Conservation (phyloP, 305 asterid genomes). For the Solanum hybrid region DNA sequence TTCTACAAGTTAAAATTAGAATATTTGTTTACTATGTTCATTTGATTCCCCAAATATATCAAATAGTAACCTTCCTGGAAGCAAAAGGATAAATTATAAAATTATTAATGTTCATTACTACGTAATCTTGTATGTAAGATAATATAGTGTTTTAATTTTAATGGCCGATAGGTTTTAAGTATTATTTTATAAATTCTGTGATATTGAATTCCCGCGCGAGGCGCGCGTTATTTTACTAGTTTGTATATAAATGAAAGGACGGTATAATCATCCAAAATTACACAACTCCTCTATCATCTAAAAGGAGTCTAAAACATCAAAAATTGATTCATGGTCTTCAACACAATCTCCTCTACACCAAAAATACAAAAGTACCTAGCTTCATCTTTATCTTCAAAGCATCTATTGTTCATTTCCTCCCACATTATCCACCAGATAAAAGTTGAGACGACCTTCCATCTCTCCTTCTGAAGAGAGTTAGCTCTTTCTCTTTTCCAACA, state of each 20-base stretch:
- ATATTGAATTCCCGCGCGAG: background rate
- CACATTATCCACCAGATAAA: background rate
- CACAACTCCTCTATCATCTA: background rate
- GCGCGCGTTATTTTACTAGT: background rate
- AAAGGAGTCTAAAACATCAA: background rate
- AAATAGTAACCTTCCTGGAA: background rate
- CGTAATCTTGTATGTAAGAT: background rate
- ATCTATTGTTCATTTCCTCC: background rate
- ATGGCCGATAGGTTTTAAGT: background rate
- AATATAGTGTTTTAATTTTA: background rate
- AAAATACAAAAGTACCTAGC: background rate
- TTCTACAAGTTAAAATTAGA: background rate
- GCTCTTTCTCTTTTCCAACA: background rate
- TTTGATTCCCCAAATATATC: background rate
- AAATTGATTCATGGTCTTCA: background rate
- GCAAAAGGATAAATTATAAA: background rate
- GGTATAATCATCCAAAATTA: background rate
- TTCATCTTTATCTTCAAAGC: background rate
- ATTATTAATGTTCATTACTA: background rate
- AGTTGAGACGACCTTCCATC: background rate
- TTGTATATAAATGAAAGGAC: background rate
- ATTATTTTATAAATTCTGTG: background rate
- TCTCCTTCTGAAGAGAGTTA: background rate
- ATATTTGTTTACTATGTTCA: background rate
- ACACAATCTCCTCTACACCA: background rate